Evolutionary conservation across 352 stramenopile genomes (phyloP).

Genomic region (Pythium phragmiticola): DNA sequence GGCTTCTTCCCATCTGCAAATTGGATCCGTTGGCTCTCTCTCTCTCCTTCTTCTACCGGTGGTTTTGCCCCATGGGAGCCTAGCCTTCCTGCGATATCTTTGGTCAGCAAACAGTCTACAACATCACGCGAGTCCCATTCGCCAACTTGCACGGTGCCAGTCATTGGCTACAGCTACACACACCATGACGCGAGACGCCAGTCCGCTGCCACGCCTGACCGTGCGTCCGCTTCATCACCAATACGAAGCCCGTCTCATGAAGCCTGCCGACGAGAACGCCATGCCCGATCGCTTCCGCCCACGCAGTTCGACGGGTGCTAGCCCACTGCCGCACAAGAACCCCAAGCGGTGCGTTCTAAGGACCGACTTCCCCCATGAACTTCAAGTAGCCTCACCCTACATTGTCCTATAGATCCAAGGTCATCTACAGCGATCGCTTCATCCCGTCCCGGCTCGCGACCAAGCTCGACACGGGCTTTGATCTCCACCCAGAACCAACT

Average conservation of each 20-base stretch:
- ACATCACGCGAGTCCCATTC: slow-evolving; percentile 6
- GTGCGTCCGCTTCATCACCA: slow-evolving; percentile 46
- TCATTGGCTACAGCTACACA: not conserved
- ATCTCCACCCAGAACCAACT: slow-evolving; percentile 45
- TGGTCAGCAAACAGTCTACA: slow-evolving; percentile 5
- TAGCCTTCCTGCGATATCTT: slow-evolving; percentile 23
- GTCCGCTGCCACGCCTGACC: slow-evolving; percentile 11
- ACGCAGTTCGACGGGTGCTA: slow-evolving; percentile 25
- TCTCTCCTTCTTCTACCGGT: not conserved
- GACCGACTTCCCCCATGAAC: too few relatives aligned
- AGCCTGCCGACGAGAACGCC: slow-evolving; percentile 23
- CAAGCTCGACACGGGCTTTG: slow-evolving; percentile 76
- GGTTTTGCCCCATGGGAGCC: slow-evolving; percentile 11
- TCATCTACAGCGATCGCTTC: slow-evolving; percentile 88
- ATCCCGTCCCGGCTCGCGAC: slow-evolving; percentile 75
- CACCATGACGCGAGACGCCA: slow-evolving; percentile 26
- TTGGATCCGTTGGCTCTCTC: slow-evolving; percentile 11
- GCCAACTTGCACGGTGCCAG: slow-evolving; percentile 11
- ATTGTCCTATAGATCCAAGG: slow-evolving; percentile 43
- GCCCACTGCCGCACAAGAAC: slow-evolving; percentile 43
- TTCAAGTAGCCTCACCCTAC: too few relatives aligned
- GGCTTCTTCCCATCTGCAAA: not conserved
- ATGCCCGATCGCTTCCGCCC: slow-evolving; percentile 14
- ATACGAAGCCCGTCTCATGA: slow-evolving; percentile 38
- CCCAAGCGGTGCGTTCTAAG: slow-evolving; percentile 40